Percentiles rank a stretch among this genome's conserved stretches.
phyloP scores from a whole-genome alignment of 371 early-diverging fungal species.

The Enterocytospora artemiae region DNA sequence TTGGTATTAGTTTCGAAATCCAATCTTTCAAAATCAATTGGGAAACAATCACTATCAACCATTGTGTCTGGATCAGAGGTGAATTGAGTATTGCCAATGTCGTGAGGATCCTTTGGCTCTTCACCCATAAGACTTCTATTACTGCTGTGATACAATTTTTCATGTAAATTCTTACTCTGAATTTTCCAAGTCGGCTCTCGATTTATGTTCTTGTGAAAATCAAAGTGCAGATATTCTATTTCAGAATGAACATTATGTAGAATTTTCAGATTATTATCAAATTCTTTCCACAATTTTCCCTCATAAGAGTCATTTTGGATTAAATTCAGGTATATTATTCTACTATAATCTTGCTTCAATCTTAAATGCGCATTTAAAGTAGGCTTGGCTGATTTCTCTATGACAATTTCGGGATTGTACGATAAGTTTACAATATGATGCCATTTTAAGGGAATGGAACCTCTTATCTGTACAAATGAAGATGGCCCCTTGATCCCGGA shows the following conservation, averaged over 20 bases:
- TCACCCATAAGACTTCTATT: constrained; percentile 61
- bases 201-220: constrained; percentile 53
- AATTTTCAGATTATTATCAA: too few relatives aligned
- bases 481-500: constrained; percentile 19
- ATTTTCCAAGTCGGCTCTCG: too few relatives aligned
- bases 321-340: constrained; percentile 50
- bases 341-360: too few relatives aligned
- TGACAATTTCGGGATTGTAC: constrained; percentile 66
- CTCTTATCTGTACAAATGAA: constrained; percentile 71
- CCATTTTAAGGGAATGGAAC: constrained; percentile 88
- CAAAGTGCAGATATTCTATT: constrained; percentile 22
- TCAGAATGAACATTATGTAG: constrained; percentile 2
- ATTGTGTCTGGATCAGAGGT: constrained; percentile 58
- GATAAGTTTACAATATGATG: constrained; percentile 72
- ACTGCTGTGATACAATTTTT: constrained; percentile 68
- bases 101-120: not conserved
- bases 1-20: constrained; percentile 46
- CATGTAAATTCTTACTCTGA: constrained; percentile 64
- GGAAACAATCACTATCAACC: constrained; percentile 3
- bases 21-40: constrained; percentile 61
- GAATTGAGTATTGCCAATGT: not conserved
- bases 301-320: constrained; percentile 49
- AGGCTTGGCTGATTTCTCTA: constrained; percentile 25
- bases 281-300: constrained; percentile 31
- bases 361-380: constrained; percentile 41